Base-by-base conservation (phyloP, 306 rosid species). In the Pterocarpus macrocarpus region DNA sequence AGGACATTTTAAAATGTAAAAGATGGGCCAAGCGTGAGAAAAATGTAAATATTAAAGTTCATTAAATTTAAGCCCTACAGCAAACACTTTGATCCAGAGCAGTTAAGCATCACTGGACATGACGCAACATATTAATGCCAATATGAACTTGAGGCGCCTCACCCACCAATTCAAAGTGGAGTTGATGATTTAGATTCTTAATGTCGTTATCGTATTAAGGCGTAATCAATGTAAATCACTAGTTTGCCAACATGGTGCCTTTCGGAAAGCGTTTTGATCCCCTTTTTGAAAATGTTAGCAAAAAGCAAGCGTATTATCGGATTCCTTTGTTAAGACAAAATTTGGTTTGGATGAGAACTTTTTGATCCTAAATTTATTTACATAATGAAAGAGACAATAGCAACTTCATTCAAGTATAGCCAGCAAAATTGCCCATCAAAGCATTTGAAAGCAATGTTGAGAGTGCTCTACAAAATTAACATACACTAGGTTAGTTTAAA, bases 151-250 rank as follows among this genome's bases (percentile, higher is more conserved):
- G 8, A 65, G 7, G 32, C 28, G 28, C 13, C 71, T 38, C 34
- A 38, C 15, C 77, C 45, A 75, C 34, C 15, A 62, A 62, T 32
- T 44, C 5, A 61, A 61, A 75, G 70, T 75, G 61, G 34, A 62
- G 33, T 76, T 63, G 34, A 76, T 32, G 15, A 76, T 45, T 76
- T 35, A 11, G 12, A 49, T 59, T 75, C 45, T 0, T n/a, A 22
- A 5, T 64, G 81, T 77, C 73, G 3, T 52, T 77, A 13, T 50
- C 65, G 55, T 52, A 77, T 64, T 73, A 50, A 65, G 56, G 81
- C 45, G 15, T 77, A 64, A 77, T 77, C 65, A 77, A 57, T 55
- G 28, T 22, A 22, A 22, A 22, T 22, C 28, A 22, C 28, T 22
- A 22, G 28, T 22, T 22, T 22, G 28, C 28, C 28, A 22, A 1